Evolutionary conservation across 2,329 filamentous ascomycete species (phyloP).

Genomic region (Alternaria brassicicola): DNA sequence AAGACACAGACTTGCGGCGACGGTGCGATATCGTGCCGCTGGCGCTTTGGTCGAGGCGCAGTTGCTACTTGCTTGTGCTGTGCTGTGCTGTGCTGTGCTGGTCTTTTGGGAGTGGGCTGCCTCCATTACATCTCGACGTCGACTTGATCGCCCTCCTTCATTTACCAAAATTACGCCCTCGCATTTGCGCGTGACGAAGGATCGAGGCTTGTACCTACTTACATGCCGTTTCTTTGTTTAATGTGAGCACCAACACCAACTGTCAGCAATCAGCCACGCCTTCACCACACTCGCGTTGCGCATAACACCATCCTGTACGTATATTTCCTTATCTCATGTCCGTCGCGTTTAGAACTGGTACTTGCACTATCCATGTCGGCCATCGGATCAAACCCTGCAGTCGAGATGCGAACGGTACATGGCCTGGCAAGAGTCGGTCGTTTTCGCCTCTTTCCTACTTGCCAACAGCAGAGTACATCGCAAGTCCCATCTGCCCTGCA

Average conservation of each 20-base stretch:
- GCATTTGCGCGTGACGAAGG: background rate
- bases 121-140: background rate
- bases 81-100: background rate
- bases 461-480: background rate
- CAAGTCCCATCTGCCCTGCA: background rate
- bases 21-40: slow-evolving; percentile 4
- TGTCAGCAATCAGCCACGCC: background rate
- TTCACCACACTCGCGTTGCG: background rate
- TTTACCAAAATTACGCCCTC: slow-evolving; percentile 13
- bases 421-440: background rate
- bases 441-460: background rate
- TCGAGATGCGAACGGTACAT: background rate
- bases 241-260: background rate
- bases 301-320: slow-evolving; percentile 10
- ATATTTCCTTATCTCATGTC: slow-evolving; percentile 2
- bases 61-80: background rate
- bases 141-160: slow-evolving; percentile 11
- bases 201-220: background rate
- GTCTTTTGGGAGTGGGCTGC: background rate
- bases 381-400: background rate
- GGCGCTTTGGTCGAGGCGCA: slow-evolving; percentile 4
- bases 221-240: background rate
- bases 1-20: slow-evolving; percentile 2
- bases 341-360: background rate
- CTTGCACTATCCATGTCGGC: background rate